A percentile compares a stretch with the other conserved stretches of the same genome.
These are phyloP conservation scores for Suhomyces pyralidae DNA, from an alignment of 805 yeast species.

Conservation along the genomic window DNA sequence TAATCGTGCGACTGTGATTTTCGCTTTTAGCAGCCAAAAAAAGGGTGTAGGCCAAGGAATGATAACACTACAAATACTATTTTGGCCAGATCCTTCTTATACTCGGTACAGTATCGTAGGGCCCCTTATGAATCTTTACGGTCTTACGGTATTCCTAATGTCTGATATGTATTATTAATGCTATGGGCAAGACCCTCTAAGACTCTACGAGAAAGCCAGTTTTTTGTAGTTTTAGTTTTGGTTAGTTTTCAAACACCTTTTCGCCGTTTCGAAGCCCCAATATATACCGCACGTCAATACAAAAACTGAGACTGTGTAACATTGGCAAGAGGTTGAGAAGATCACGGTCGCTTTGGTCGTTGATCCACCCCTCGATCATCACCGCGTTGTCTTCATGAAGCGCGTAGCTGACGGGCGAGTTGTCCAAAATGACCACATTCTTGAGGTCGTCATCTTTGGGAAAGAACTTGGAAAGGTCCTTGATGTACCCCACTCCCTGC, in stretches of 20 bases:
- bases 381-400: conserved; percentile 85
- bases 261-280: conserved; percentile 76
- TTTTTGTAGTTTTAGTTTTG: not conserved
- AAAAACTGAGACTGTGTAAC: conserved; percentile 67
- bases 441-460: conserved; percentile 69
- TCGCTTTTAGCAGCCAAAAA: not conserved
- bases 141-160: too few relatives aligned
- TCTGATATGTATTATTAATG: not conserved
- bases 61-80: too few relatives aligned
- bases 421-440: conserved; percentile 77
- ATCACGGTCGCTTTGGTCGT: conserved; percentile 89
- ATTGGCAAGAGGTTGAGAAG: conserved; percentile 79
- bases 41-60: too few relatives aligned
- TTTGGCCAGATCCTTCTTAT: too few relatives aligned
- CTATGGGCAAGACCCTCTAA: not conserved
- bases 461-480: conserved; percentile 39
- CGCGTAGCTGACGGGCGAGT: conserved; percentile 88
- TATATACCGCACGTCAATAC: conserved; percentile 80
- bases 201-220: not conserved
- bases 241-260: conserved; percentile 44
- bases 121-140: too few relatives aligned
- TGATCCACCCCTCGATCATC: conserved; percentile 96
- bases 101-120: too few relatives aligned
- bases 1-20: not conserved
- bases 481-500: conserved; percentile 80